Base-by-base conservation (phyloP, 805 yeast genomes). In the Spathaspora girioi region DNA sequence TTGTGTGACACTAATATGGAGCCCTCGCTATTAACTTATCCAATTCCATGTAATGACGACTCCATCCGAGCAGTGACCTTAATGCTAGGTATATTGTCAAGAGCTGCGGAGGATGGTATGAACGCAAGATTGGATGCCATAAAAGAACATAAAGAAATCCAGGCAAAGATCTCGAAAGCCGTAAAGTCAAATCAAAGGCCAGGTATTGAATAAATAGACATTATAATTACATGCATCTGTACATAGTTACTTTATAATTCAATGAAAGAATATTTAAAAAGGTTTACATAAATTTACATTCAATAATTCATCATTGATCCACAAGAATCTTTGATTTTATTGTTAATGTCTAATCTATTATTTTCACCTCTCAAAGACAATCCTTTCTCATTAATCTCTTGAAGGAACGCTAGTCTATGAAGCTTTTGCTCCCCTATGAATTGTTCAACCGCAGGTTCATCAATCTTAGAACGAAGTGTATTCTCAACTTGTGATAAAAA, bases 21-120 rank as follows among this genome's bases (percentile, higher is more conserved):
- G 65, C 96, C 97, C 8, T 81, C 88, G 14, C 72, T 87, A 59
- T 88, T 93, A 49, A 90, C 97, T 1, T 94, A 94, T 64, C 96
- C 98, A 48, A 88, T 94, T 58, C 98, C 98, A 15, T 96, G 96
- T 56, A 94, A 94, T 66, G 98, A 94, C 67, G 97, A 92, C 66
- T 86, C 96, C 7, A 72, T 83, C 52, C 81, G 99, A 67, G 81
- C 96, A 7, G 83, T 87, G 9, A 86, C 89, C 56, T 75, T 94
- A 57, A 79, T 94, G 59, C 73, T 83, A 50, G 97, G 98, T 53
- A 84, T 92, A 17, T 76, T 94, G 54, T 84, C 94, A 19, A 85
- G 80, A 63, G 92, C 97, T 14, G 98, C 94, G 27, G 84, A 87
- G 65, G 78, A 76, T 47, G 99, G 99, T 41, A 75, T 83, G 53